Base-by-base conservation (phyloP, 2,329 filamentous ascomycete species). In the Diaporthe sp. region DNA sequence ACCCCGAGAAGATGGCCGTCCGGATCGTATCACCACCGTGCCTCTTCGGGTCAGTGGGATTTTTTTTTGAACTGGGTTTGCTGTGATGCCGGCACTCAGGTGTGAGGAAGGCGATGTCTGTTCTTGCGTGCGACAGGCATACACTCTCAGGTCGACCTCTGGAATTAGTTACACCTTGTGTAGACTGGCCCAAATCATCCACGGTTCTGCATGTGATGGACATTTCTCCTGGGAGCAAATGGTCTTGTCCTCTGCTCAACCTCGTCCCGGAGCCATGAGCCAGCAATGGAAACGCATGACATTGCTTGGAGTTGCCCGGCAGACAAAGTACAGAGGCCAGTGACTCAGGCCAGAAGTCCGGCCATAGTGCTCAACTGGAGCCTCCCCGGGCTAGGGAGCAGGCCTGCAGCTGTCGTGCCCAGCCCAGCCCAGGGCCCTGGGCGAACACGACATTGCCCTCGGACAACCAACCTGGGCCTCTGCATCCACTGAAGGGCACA, bases 321-420 rank as follows among this genome's bases (percentile, higher is more conserved):
- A 28, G 59, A 10, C 37, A 44, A 15, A 10, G n/a, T 31, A 15
- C n/a, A 19, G 15, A 22, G 22, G 42, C 31, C 19, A 25, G 31
- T 34, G 31, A n/a, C 13, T 31, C 9, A 12, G 19, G 55, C 31
- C 19, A 59, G n/a, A 31, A 59, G 9, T 8, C 10, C 2, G 28
- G 31, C 39, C 34, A 22, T 37, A 15, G 57, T 39, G 34, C 57
- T 59, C 57, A 8, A 59, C 57, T 39, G 57, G 57, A 59, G 19
- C 22, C 57, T 39, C 22, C 22, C 34, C 37, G 8, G 37, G 28
- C 34, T 25, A 25, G 28, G 31, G n/a, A 34, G 34, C 15, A 42
- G 9, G 34, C 57, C 57, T 34, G 61, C 61, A 65, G 61, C 61
- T 46, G 61, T 46, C 15, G 42, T 34, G 61, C 61, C 49, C 28